phyloP scores from a whole-genome alignment of 2,329 filamentous ascomycete genomes.

The Neonectria faginata region DNA sequence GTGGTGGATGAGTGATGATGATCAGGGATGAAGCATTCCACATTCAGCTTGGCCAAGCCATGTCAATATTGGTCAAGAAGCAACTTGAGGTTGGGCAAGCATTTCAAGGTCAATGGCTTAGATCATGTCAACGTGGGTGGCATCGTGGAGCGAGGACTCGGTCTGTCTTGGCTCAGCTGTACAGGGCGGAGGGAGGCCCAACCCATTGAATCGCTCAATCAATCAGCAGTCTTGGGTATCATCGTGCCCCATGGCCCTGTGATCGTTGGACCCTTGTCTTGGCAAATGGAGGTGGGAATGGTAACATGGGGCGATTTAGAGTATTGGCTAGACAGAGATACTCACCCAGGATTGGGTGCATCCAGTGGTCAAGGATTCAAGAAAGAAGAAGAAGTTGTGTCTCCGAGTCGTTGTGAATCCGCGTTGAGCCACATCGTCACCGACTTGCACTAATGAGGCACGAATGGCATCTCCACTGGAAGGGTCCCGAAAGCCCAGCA shows the following conservation, averaged over 20 bases:
- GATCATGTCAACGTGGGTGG: slow-evolving; percentile 1
- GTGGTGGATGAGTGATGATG: slow-evolving; percentile 15
- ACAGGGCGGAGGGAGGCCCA: background rate
- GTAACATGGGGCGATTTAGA: background rate
- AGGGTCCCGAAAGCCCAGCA: background rate
- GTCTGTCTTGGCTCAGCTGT: slow-evolving; percentile 1
- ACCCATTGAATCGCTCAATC: background rate
- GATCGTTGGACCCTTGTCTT: slow-evolving; percentile 8
- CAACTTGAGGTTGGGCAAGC: background rate
- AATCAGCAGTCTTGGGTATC: background rate
- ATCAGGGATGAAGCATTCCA: background rate
- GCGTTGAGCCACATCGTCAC: slow-evolving; percentile 14
- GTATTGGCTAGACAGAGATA: background rate
- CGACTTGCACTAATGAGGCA: slow-evolving; percentile 4
- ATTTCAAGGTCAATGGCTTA: too few species aligned
- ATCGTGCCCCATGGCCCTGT: background rate
- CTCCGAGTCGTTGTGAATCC: background rate
- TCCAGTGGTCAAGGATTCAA: too few species aligned
- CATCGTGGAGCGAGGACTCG: background rate
- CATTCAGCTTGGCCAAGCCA: background rate
- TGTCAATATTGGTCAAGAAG: background rate
- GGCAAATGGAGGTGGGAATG: background rate
- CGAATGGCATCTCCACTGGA: slow-evolving; percentile 15
- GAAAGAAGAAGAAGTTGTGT: background rate
- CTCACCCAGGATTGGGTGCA: background rate